Evolutionary conservation across 2,329 filamentous ascomycete species (phyloP), one percentile per base, ranked within the genome.

Genomic region (Talaromyces marneffei): DNA sequence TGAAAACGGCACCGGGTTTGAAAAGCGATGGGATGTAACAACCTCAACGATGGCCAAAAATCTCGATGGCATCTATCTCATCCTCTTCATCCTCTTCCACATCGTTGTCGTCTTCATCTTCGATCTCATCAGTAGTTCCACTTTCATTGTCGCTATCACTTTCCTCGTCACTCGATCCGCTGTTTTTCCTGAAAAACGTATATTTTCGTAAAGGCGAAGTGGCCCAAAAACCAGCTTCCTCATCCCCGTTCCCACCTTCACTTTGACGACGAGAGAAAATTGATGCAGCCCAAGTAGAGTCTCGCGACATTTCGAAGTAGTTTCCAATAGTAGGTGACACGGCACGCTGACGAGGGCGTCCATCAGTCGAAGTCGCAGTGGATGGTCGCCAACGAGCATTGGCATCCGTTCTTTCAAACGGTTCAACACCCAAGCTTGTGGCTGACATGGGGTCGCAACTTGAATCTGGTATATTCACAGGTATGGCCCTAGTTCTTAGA

Each of bases 151-250:
- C 68, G 70, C 68, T 65, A 6, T 78, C 77, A 14, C 77, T 74
- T 54, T 68, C 72, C 44, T 69, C 65, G 60, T 73, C 69, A 3
- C 61, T 62, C n/a, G 66, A 64, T 39, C 69, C 65, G 3, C 66
- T 65, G 33, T 70, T 70, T 23, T 68, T 68, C 6, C 70, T 65
- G 54, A 76, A 70, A 33, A 76, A 70, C 6, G 72, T 66, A 66
- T 75, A 75, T 59, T 69, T 70, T 48, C 71, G 70, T 23, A 80
- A 75, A 70, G 78, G 79, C 12, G 78, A 75, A 16, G 66, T 65
- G 50, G 80, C 80, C 83, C 85, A 87, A 55, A 87, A 80, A 31
- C 82, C 80, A 31, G 87, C 68, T 61, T 87, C 81, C 23, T 85
- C 84, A 18, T 53, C 44, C 2, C 83, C 80, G 0, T 81, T 82